Percentiles rank a stretch among this genome's conserved stretches.
Conservation (phyloP, 768 basidiomycete genomes). For the Phanerodontia chrysosporium region DNA sequence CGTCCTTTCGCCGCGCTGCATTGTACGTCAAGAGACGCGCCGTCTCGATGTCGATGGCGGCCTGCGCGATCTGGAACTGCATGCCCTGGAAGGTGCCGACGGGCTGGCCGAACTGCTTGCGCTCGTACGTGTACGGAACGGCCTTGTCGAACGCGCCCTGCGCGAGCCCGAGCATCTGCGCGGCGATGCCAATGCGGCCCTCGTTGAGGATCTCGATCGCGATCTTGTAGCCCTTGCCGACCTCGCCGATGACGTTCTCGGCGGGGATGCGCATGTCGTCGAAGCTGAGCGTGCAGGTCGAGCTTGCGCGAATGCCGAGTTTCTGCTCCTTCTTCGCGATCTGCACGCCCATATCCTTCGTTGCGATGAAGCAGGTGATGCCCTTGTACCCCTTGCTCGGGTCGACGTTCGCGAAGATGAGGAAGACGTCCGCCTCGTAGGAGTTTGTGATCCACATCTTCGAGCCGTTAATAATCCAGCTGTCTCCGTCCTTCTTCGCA, state of each 20-base stretch:
- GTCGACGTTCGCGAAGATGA: conserved; percentile 95
- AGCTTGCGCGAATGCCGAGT: conserved; percentile 93
- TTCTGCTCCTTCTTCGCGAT: conserved; percentile 99
- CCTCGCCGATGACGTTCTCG: conserved; percentile 89
- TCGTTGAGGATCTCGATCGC: conserved; percentile 97
- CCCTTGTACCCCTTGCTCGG: conserved; percentile 97
- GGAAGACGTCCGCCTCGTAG: conserved; percentile 83
- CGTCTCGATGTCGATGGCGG: conserved; percentile 84
- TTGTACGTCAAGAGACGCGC: conserved; percentile 94
- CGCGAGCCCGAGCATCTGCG: conserved; percentile 97
- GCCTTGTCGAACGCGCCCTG: conserved; percentile 96
- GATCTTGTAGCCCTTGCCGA: conserved; percentile 93
- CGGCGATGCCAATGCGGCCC: conserved; percentile 96
- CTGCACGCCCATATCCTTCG: conserved; percentile 94
- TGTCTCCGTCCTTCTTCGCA: conserved; percentile 80
- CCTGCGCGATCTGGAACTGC: conserved; percentile 90
- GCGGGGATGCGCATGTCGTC: conserved; percentile 85
- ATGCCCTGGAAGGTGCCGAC: conserved; percentile 95
- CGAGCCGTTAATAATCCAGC: conserved; percentile 90
- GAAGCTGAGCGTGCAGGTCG: conserved; percentile 91
- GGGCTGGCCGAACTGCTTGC: conserved; percentile 91
- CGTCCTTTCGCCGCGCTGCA: conserved; percentile 91
- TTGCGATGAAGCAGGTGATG: conserved; percentile 95
- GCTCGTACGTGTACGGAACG: conserved; percentile 92
- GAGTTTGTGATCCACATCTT: conserved; percentile 99